Conservation (phyloP, 2,329 filamentous ascomycete species). For the Trichophyton simii region DNA sequence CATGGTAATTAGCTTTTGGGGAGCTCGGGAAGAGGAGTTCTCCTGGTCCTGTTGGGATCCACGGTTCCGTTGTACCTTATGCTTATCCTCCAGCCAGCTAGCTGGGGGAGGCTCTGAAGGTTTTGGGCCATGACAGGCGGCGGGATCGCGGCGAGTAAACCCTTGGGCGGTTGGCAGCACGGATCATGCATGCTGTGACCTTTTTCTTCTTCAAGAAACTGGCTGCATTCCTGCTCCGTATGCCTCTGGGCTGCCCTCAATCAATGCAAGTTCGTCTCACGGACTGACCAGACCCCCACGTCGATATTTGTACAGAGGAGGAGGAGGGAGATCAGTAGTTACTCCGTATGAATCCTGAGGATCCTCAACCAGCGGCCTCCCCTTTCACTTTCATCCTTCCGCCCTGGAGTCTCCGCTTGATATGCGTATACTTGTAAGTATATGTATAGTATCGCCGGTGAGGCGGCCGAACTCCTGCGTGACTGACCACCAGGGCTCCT, state of each 20-base stretch:
- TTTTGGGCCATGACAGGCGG: not conserved
- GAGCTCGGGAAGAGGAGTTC: not conserved
- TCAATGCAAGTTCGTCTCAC: not conserved
- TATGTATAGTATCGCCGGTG: not conserved
- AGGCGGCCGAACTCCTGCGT: not conserved
- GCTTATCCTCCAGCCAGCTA: not conserved
- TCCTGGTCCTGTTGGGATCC: not conserved
- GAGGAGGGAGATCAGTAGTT: not conserved
- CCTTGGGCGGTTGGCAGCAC: not conserved
- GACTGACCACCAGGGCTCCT: not conserved
- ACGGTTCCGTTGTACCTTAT: slow-evolving; percentile 1
- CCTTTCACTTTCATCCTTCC: not conserved
- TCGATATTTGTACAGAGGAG: too few species aligned
- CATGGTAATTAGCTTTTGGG: slow-evolving; percentile 3
- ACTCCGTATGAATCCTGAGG: not conserved
- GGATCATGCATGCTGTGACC: not conserved
- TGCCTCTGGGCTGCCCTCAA: not conserved
- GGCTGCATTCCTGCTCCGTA: not conserved
- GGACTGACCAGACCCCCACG: not conserved
- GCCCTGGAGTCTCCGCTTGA: not conserved
- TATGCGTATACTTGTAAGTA: not conserved
- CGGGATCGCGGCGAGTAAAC: not conserved
- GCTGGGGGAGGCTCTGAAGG: not conserved
- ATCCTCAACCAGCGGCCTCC: not conserved
- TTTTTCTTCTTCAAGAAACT: not conserved